Percentiles rank a stretch among this genome's conserved stretches.
Evolutionary conservation across 1,139 yeast genomes (phyloP).

Genomic region (Kluyveromyces marxianus): DNA sequence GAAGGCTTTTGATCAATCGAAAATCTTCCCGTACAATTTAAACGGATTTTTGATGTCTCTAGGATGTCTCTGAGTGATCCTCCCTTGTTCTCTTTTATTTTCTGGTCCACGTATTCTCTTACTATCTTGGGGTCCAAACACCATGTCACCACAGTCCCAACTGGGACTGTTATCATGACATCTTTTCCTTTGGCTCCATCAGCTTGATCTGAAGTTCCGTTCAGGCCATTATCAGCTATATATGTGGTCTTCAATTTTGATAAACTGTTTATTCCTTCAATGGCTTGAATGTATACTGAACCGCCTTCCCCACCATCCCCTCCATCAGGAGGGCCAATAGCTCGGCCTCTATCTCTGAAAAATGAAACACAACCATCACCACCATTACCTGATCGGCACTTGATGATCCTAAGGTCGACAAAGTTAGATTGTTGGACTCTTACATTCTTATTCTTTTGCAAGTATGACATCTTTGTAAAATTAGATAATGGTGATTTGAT

Average conservation of each 20-base stretch:
- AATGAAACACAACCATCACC: constrained; percentile 87
- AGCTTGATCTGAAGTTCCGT: constrained; percentile 68
- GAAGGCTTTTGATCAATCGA: constrained; percentile 29
- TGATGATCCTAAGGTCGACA: constrained; percentile 60
- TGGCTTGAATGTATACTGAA: constrained; percentile 72
- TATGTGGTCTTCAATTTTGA: constrained; percentile 63
- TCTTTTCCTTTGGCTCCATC: constrained; percentile 83
- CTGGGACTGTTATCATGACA: constrained; percentile 75
- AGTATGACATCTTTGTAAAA: constrained; percentile 31
- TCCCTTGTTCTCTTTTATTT: constrained; percentile 4
- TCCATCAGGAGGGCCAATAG: constrained; percentile 94
- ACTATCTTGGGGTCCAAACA: constrained; percentile 62
- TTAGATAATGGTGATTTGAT: constrained; percentile 33
- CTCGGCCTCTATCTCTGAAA: constrained; percentile 73
- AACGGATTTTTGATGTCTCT: constrained; percentile 10
- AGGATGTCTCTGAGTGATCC: constrained; percentile 17
- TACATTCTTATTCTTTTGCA: constrained; percentile 34
- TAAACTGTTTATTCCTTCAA: constrained; percentile 59
- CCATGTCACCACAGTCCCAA: constrained; percentile 85
- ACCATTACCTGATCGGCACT: constrained; percentile 72
- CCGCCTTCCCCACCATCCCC: constrained; percentile 98
- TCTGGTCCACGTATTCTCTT: constrained; percentile 22
- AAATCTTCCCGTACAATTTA: constrained; percentile 22
- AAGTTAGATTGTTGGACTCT: constrained; percentile 33
- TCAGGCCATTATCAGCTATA: constrained; percentile 61